A percentile compares a stretch with the other conserved stretches of the same genome.
phyloP scores from a whole-genome alignment of 768 basidiomycete genomes.

The Russula abietina region DNA sequence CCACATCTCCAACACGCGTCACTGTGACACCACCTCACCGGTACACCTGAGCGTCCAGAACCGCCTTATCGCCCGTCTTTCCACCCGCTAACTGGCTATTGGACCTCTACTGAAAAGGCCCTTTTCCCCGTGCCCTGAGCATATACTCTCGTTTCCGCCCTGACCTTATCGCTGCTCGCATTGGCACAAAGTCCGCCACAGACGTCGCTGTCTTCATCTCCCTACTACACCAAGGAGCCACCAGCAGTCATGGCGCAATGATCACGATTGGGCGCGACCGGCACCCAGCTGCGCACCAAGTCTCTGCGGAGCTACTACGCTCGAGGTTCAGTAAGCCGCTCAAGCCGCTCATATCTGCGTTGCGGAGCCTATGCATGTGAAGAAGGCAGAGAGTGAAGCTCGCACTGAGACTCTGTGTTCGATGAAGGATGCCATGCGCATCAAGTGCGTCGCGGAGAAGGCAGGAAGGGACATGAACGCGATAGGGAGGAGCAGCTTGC shows the following conservation, averaged over 20 bases:
- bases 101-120: slow-evolving; percentile 66
- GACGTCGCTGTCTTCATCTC: slow-evolving; percentile 69
- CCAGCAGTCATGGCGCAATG: not conserved
- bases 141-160: slow-evolving; percentile 66
- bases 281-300: slow-evolving; percentile 19
- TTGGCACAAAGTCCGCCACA: slow-evolving; percentile 58
- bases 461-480: slow-evolving; percentile 27
- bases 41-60: slow-evolving; percentile 1
- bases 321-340: slow-evolving; percentile 15
- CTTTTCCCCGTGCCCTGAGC: slow-evolving; percentile 60
- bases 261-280: slow-evolving; percentile 8
- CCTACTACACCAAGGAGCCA: slow-evolving; percentile 32
- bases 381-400: not conserved
- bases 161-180: slow-evolving; percentile 64
- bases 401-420: not conserved
- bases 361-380: slow-evolving; percentile 2
- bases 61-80: slow-evolving; percentile 27
- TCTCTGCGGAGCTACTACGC: not conserved
- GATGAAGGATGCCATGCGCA: not conserved
- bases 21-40: slow-evolving; percentile 7
- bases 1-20: slow-evolving; percentile 17
- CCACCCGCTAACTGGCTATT: slow-evolving; percentile 36
- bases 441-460: not conserved
- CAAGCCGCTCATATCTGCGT: not conserved
- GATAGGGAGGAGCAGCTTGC: slow-evolving; percentile 12